Conservation (phyloP, 2,329 filamentous ascomycete genomes). For the Lasiodiplodia hormozganensis region DNA sequence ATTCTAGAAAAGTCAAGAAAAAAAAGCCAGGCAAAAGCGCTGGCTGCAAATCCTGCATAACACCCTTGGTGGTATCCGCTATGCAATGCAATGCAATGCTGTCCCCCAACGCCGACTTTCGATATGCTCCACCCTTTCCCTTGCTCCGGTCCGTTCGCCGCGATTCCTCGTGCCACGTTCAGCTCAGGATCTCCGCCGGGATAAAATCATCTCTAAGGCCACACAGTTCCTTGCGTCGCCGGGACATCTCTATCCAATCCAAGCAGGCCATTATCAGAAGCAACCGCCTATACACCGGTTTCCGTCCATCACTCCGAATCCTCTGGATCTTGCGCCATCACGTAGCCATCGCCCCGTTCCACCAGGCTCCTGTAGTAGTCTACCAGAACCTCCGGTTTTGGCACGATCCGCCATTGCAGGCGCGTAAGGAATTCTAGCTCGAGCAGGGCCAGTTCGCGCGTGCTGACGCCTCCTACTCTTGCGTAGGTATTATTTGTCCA, state of each 20-base stretch:
- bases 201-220: background rate
- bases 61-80: conserved; percentile 28
- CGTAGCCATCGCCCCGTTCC: conserved; percentile 67
- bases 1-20: conserved; percentile 10
- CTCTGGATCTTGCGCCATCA: conserved; percentile 48
- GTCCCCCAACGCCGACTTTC: conserved; percentile 25
- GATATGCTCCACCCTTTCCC: conserved; percentile 25
- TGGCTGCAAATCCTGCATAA: conserved; percentile 21
- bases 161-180: background rate
- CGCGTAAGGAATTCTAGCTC: conserved; percentile 93
- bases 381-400: conserved; percentile 88
- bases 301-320: background rate
- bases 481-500: conserved; percentile 99
- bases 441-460: conserved; percentile 86
- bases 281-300: background rate
- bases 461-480: conserved; percentile 87
- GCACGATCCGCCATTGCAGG: conserved; percentile 96
- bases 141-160: conserved; percentile 1
- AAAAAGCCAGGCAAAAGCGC: conserved; percentile 23
- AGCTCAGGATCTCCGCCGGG: background rate
- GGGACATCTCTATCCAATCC: conserved; percentile 11
- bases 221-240: background rate
- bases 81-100: conserved; percentile 30
- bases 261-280: background rate
- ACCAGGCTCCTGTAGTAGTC: conserved; percentile 93